Evolutionary conservation across 2,329 filamentous ascomycete genomes (phyloP), one percentile per base, ranked within the genome.

Genomic region (Hypoxylon sp.): DNA sequence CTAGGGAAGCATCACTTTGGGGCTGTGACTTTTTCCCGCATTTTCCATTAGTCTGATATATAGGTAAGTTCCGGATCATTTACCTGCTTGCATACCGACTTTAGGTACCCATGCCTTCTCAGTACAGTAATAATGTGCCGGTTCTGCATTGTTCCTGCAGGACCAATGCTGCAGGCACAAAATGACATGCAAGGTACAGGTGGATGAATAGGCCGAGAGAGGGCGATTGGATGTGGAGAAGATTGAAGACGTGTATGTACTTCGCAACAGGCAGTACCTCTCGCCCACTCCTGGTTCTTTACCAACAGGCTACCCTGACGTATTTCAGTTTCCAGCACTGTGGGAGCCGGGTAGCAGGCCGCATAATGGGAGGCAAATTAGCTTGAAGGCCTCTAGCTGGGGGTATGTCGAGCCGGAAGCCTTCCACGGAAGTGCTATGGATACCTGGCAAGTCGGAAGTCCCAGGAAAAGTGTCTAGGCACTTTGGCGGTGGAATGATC

Each of bases 111-210:
- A 63, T 67, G 52, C 55, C 50, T 6, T 65, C 65, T 63, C 53
- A 43, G 63, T 65, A 58, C 30, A 66, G 57, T 70, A 70, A 61
- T 68, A 69, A 59, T 61, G 41, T 67, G 63, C 67, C 63, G 63
- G 51, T 50, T 52, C 32, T 70, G 69, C 69, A 69, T 71, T 66
- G 74, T 75, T 72, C 74, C 74, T 75, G 74, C 74, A 75, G 74
- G 68, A 73, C 65, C 63, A 71, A 63, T 67, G 65, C 68, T 75
- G 73, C 72, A 71, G 70, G 74, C 70, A 72, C 71, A 74, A 68
- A 70, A 68, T 70, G 64, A 58, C 69, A 75, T 75, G 74, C 74
- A 75, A 75, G 73, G 72, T 74, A 75, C 71, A 65, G 69, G 66
- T 52, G 47, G 57, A 67, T 52, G 59, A 68, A 67, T 62, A 61